phyloP scores from a whole-genome alignment of 768 basidiomycete genomes.

The Trametes meyenii region DNA sequence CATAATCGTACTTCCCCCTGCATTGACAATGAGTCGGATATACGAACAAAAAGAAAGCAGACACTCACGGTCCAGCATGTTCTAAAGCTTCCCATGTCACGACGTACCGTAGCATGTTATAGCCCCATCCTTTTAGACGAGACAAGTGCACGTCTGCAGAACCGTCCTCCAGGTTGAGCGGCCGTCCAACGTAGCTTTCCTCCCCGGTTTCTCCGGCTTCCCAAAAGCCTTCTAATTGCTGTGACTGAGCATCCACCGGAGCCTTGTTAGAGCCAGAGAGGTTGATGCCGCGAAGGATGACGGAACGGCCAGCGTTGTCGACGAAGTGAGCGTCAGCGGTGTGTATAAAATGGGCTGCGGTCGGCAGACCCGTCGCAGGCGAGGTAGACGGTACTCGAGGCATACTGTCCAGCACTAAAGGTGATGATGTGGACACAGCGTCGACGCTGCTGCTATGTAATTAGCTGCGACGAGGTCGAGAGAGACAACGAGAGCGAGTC shows the following conservation, averaged over 20 bases:
- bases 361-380: constrained; percentile 55
- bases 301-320: constrained; percentile 71
- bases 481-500: neutral
- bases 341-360: constrained; percentile 57
- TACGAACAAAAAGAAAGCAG: neutral
- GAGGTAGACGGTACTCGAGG: constrained; percentile 58
- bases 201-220: constrained; percentile 71
- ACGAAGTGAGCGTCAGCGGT: constrained; percentile 72
- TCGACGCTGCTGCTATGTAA: neutral
- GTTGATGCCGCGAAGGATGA: constrained; percentile 93
- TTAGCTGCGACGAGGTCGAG: neutral
- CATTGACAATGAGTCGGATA: constrained; percentile 9
- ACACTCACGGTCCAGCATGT: constrained; percentile 92
- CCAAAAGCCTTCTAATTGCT: constrained; percentile 80
- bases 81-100: constrained; percentile 97
- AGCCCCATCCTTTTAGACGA: constrained; percentile 91
- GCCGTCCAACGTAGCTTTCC: constrained; percentile 72
- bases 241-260: constrained; percentile 69
- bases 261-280: constrained; percentile 88
- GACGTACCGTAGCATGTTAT: constrained; percentile 80
- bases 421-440: neutral
- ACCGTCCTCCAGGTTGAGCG: constrained; percentile 83
- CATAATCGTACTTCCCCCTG: constrained; percentile 88
- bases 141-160: constrained; percentile 84
- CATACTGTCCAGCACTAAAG: constrained; percentile 38